Base-by-base conservation (phyloP, 2,329 filamentous ascomycete species). In the Ophiostoma montium region DNA sequence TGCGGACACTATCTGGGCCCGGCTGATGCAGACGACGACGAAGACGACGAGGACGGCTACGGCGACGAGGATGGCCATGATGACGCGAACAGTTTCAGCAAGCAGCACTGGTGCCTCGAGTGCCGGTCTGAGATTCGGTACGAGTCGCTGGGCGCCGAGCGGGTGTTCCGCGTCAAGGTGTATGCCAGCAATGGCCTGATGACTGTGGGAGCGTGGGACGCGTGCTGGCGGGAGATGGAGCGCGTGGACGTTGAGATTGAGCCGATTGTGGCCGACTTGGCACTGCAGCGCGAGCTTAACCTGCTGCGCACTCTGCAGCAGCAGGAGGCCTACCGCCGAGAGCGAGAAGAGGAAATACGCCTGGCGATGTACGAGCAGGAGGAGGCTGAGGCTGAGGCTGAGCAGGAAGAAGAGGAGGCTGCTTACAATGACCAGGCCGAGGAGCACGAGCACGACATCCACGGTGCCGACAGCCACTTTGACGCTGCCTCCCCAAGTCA, bases 141-240 rank as follows among this genome's bases (percentile, higher is more conserved):
- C 55, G 75, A 78, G 55, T 65, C 70, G 36, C 71, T 74, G 3
- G 75, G 73, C 1, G 60, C 66, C 5, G 65, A 69, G 50, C 76
- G 74, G 57, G 70, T 80, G 45, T 92, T 86, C 70, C 76, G 80
- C 30, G 74, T 96, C 62, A 92, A 88, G 60, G 82, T 96, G 1
- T 98, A 90, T 60, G 92, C 92, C 1, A 90, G 88, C 47, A 98
- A 96, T 63, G 92, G 92, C 0, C 69, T 96, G 44, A 94, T 98
- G 86, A 78, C 81, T 51, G 82, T 86, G 5, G 87, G 87, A 0
- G 90, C 92, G 0, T 98, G 92, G 92, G 78, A 78, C 5, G 89
- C 89, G 2, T 90, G 86, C 51, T 98, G 90, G 90, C 84, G 79
- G 57, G 90, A 96, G 65, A 98, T 98, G 92, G 92, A 98, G 66